Evolutionary conservation across 768 basidiomycete genomes (phyloP).

Genomic region (Mycena indigotica): DNA sequence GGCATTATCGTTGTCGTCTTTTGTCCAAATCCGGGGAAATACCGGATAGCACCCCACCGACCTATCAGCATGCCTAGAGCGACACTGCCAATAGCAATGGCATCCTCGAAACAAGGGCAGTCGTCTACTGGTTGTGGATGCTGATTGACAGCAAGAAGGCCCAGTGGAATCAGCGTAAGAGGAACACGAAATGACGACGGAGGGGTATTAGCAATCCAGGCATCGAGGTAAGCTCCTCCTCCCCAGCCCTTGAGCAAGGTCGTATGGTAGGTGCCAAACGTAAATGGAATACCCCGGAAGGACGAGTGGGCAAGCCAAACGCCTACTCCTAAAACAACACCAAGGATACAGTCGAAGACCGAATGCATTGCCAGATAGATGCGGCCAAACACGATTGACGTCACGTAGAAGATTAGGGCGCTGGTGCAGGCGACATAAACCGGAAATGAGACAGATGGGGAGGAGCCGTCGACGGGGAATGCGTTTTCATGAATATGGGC

Average conservation of each 20-base stretch:
- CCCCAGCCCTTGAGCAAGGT: conserved; percentile 26
- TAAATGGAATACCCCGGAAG: conserved; percentile 42
- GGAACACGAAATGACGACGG: conserved; percentile 45
- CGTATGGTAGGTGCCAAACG: conserved; percentile 20
- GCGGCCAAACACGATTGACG: conserved; percentile 77
- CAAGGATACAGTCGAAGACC: conserved; percentile 71
- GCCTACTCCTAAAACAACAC: conserved; percentile 61
- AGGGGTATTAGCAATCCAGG: conserved; percentile 35
- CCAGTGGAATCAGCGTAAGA: conserved; percentile 58
- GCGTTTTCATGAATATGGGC: conserved; percentile 58
- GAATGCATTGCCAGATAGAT: conserved; percentile 90
- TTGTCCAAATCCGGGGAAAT: conserved; percentile 38
- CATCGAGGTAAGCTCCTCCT: conserved; percentile 30
- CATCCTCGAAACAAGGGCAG: conserved; percentile 97
- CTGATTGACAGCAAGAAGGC: conserved; percentile 76
- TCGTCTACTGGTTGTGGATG: conserved; percentile 93
- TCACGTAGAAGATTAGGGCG: conserved; percentile 58
- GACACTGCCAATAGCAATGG: conserved; percentile 89
- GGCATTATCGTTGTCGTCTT: conserved; percentile 49
- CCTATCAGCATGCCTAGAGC: conserved; percentile 72
- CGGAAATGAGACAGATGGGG: conserved; percentile 43
- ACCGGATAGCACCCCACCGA: conserved; percentile 60
- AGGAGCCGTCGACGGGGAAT: conserved; percentile 24
- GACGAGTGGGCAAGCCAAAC: conserved; percentile 67
- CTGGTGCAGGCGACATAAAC: conserved; percentile 45